Base-by-base conservation (phyloP, 2,329 filamentous ascomycete species). In the Arthroderma sp. region DNA sequence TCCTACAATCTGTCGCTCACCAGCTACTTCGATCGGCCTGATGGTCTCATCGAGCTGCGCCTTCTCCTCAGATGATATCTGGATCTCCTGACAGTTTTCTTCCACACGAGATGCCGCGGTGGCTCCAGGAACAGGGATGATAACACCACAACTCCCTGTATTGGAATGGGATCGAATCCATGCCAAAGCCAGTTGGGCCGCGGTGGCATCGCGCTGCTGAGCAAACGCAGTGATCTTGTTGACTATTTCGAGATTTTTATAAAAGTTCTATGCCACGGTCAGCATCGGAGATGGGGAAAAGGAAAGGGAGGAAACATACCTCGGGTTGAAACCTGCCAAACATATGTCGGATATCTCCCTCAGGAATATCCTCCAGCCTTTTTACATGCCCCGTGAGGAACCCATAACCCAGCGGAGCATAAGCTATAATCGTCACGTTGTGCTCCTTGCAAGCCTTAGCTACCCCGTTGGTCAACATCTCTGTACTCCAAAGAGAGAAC, bases 401-500 rank as follows among this genome's bases (percentile, higher is more conserved):
- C 1, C 78, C 78, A 5, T 71, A 64, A 22, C 75, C 72, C 1
- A 81, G 66, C 2, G 78, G 77, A 40, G 72, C 74, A 63, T 80
- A 80, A 2, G 72, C 72, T 6, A 78, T 60, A 37, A 80, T 64
- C 0, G 76, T 74, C 42, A 80, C 79, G 29, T 65, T 63, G 1
- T 77, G 61, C 56, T 77, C 71, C 1, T 66, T 70, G 49, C 77
- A 80, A 1, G 71, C 66, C 43, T 66, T 56, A 2, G 73, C 72
- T 1, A 81, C 68, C 11, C 71, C 77, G 49, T 81, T 80, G 11
- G 71, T 58, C 4, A 79, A 58, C 38, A 77, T 71, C 28, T 77
- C 70, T 2, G 72, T 75, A 4, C 64, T 64, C 65, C 70, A 80
- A 1, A 79, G 63, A 10, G 70, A 74, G 45, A 80, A 66, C 55